Evolutionary conservation across 1,284 basidiomycete species (phyloP).

Genomic region (Heterobasidion irregulare): DNA sequence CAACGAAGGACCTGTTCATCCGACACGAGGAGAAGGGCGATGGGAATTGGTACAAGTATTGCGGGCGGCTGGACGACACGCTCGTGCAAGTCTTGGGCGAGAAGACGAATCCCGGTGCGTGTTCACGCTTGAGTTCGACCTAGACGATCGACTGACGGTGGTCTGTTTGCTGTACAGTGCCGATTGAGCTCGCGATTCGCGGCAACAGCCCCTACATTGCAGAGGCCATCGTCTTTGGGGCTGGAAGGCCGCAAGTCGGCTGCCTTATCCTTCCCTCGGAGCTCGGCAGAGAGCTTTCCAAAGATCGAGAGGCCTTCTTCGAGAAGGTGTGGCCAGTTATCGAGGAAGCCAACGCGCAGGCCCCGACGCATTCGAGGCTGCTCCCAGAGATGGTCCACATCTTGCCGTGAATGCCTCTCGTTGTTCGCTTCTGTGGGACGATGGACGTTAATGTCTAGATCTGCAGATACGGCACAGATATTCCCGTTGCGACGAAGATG

Average conservation of each 20-base stretch:
- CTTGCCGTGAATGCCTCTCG: conserved; percentile 23
- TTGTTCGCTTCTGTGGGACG: too few species aligned
- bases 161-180: neutral
- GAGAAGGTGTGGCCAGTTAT: conserved; percentile 38
- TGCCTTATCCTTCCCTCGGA: conserved; percentile 49
- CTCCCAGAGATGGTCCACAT: conserved; percentile 43
- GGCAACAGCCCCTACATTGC: neutral
- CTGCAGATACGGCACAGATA: conserved; percentile 18
- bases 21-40: conserved; percentile 29
- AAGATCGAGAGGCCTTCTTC: conserved; percentile 23
- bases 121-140: conserved; percentile 31
- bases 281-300: conserved; percentile 26
- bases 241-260: conserved; percentile 42
- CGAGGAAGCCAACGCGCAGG: conserved; percentile 38
- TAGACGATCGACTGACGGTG: neutral
- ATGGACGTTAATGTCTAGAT: neutral
- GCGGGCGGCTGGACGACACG: conserved; percentile 55
- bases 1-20: conserved; percentile 50
- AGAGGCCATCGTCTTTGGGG: conserved; percentile 53
- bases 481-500: conserved; percentile 40
- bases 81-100: conserved; percentile 42
- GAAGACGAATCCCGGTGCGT: conserved; percentile 40
- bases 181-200: neutral
- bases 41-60: conserved; percentile 38
- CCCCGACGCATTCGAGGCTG: conserved; percentile 45